These are phyloP conservation scores for Tulasnella sp. DNA, from an alignment of 768 basidiomycete genomes.

Conservation along the genomic window DNA sequence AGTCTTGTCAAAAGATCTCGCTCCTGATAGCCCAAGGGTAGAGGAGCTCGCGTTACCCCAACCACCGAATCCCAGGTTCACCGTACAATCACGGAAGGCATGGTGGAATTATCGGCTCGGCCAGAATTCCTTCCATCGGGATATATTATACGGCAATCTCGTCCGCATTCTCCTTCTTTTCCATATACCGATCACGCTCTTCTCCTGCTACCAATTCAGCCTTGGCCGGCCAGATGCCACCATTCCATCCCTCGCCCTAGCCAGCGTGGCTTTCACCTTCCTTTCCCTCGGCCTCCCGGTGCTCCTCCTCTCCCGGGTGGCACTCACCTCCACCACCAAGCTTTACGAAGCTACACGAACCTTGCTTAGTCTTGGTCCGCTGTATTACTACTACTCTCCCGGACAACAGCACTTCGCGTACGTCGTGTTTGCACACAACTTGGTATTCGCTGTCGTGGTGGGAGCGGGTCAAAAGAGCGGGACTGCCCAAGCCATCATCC, in stretches of 20 bases:
- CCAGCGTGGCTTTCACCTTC: conserved; percentile 68
- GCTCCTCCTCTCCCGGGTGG: conserved; percentile 67
- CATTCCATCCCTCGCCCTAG: conserved; percentile 61
- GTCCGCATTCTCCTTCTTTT: conserved; percentile 86
- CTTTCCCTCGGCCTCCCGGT: conserved; percentile 73
- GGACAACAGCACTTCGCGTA: conserved; percentile 84
- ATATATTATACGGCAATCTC: conserved; percentile 80
- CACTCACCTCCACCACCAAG: conserved; percentile 74
- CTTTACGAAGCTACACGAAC: conserved; percentile 93
- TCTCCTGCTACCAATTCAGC: conserved; percentile 82
- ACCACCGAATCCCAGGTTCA: conserved; percentile 8
- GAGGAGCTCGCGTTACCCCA: conserved; percentile 29
- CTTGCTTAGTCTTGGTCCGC: conserved; percentile 77
- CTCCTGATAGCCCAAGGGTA: conserved; percentile 15
- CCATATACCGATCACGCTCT: conserved; percentile 89
- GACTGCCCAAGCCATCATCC: conserved; percentile 83
- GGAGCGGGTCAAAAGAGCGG: conserved; percentile 87
- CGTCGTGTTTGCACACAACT: conserved; percentile 70
- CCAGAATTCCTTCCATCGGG: conserved; percentile 71
- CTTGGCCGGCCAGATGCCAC: conserved; percentile 45
- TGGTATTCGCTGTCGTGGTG: conserved; percentile 74
- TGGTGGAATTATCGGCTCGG: conserved; percentile 33
- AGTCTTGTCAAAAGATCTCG: conserved; percentile 28
- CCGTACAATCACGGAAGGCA: background rate
- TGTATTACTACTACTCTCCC: conserved; percentile 92